Base-by-base conservation (phyloP, 2,329 filamentous ascomycete species). In the Erysiphe neolycopersici region DNA sequence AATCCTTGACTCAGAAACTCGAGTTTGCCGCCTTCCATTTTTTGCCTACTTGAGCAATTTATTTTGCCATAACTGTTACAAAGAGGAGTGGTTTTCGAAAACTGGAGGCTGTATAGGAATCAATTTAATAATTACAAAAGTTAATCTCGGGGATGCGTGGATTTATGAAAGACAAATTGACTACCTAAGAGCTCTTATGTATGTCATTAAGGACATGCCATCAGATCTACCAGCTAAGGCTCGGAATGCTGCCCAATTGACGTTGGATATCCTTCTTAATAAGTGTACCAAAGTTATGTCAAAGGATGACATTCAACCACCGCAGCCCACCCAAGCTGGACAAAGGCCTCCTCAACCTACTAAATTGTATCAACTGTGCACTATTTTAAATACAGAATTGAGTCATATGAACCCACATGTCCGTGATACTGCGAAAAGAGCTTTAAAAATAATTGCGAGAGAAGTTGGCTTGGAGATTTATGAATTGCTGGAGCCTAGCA, bases 71-170 rank as follows among this genome's bases (percentile, higher is more conserved):
- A 84, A 82, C 50, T 98, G 89, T 58, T 85, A 94, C 53, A 84
- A 89, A 53, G 87, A 98, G 58, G 89, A 98, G 54, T 99, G 91
- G 89, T 98, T 93, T 56, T 85, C 85, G 43, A 98, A 99, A 61
- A 80, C 84, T 33, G 89, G 87, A 41, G 89, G 89, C 35, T 85
- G 80, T 44, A 63, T 87, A 17, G 91, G 91, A 44, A 94, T 99
- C 53, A 78, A 81, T 54, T 76, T 91, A 45, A 64, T 98, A 46
- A 76, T 87, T 30, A 87, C 81, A 2, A 78, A 87, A 51, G 65
- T 95, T 44, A 76, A 87, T 43, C 67, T 98, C 40, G 83, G 83
- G 37, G 80, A 91, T 53, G 58, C 64, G 1, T 99, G 89, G 83
- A 66, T 98, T 31, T 67, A 73, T 17, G 71, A 76, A 12, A 79